Base-by-base conservation (phyloP, 148 eudicot genomes). In the Vaccinium macrocarpon region DNA sequence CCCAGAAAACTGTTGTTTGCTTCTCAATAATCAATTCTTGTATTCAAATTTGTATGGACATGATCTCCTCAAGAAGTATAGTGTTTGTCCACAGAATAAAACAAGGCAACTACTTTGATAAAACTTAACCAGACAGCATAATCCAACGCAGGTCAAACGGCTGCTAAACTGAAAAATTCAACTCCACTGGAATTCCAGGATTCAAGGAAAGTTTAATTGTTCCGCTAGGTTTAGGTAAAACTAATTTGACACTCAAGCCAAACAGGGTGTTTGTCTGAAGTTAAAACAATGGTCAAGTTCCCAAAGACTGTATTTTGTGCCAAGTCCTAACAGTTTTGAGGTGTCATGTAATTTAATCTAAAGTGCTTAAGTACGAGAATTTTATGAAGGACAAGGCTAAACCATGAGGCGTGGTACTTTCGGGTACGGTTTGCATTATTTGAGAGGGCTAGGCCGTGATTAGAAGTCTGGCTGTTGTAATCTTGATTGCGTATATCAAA, bases 51-150 rank as follows among this genome's bases (percentile, higher is more conserved):
- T 48, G 12, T 10, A 21, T 16, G 6, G 38, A 78, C 3, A 48
- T n/a, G 55, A 53, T 35, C 38, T 35, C 15, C 19, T 27, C 48
- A 16, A 78, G 32, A 5, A 55, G 53, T 52, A 12, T 78, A 52
- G n/a, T 53, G 64, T 52, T 78, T 78, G 42, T 18, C 5, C 81
- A 75, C 79, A 21, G 8, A 82, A 82, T 27, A 82, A 35, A 29
- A 79, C 25, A 72, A 25, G 16, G 48, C 35, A 78, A 77, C 56
- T 5, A 3, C 38, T 46, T 21, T 18, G 70, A 21, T 62, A 12
- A 42, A 42, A 62, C n/a, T 62, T 62, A 52, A 72, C 52, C 79
- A 56, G 83, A 81, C 87, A 81, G 57, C 27, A 59, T 74, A 73
- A 73, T 81, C 62, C 46, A 42, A 27, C 56, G 55, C 7, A 66